Evolutionary conservation across 805 yeast genomes (phyloP).

Genomic region (Metschnikowia borealis): DNA sequence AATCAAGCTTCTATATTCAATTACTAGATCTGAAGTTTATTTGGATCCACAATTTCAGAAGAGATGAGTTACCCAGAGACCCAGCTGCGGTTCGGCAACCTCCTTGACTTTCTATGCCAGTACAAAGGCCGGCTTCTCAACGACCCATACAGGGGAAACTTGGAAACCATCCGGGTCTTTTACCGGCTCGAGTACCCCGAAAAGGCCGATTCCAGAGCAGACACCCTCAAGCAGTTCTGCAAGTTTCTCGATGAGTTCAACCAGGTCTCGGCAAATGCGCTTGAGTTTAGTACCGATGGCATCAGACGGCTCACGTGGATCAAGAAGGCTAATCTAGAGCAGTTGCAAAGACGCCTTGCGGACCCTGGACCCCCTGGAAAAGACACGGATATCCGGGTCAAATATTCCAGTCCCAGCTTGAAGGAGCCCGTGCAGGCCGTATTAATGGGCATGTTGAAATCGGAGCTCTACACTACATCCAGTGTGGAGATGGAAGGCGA

Average conservation of each 20-base stretch:
- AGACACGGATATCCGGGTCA: background rate
- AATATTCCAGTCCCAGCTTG: background rate
- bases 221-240: conserved; percentile 2
- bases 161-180: conserved; percentile 4
- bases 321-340: conserved; percentile 8
- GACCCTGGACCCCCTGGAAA: background rate
- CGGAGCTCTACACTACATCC: conserved; percentile 1
- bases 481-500: conserved; percentile 3
- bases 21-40: too few species aligned
- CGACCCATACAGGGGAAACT: conserved; percentile 13
- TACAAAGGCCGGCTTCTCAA: conserved; percentile 11
- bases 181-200: conserved; percentile 2
- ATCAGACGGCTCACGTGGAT: conserved; percentile 7
- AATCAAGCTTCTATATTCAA: too few species aligned
- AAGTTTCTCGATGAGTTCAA: conserved; percentile 14
- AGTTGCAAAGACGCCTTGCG: conserved; percentile 4
- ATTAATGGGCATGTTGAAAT: background rate
- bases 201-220: background rate
- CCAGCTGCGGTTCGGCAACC: conserved; percentile 3
- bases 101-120: conserved; percentile 8
- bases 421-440: background rate
- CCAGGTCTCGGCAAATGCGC: conserved; percentile 11
- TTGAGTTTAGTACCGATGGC: conserved; percentile 6
- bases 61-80: conserved; percentile 7
- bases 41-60: too few species aligned